Evolutionary conservation across 1,284 basidiomycete genomes (phyloP), one percentile per base, ranked within the genome.

Genomic region (Puccinia polysora): DNA sequence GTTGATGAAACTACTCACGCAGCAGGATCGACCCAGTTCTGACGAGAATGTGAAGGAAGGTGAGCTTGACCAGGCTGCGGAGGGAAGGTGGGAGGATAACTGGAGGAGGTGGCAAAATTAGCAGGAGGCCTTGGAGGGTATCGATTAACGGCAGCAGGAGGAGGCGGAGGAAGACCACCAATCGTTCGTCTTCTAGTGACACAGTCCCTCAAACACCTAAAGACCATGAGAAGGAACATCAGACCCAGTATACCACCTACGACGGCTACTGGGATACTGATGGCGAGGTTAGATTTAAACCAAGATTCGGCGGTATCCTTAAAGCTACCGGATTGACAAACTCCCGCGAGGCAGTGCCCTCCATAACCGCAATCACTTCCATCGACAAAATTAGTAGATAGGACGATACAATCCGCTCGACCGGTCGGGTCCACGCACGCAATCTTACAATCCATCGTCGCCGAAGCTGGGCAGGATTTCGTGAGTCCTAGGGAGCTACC

Each of bases 401-500:
- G 32, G n/a, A 53, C 15, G 25, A 74, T 30, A 53, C 64, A 53
- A 43, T 73, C 63, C 20, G 71, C 56, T 50, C 63, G 5, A n/a
- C 71, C 63, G 5, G 56, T 65, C 5, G 56, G 56, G 43, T 63
- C 71, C 38, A 65, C 65, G 50, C 63, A 73, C 4, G 63, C 45
- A 18, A 59, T 58, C 40, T 73, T 64, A 20, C 71, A 73, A 45
- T 55, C 68, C 53, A 58, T 56, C 23, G 73, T 76, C 4, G 76
- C 76, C 2, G 75, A 74, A 8, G 74, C 74, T 0, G 78, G 84
- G 79, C 92, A 95, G 0, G 87, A 87, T 58, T 81, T 80, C 14
- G 82, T 84, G 59, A 93, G 82, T 68, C 84, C 84, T 82, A 92
- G 83, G 18, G 86, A 86, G 5, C 85, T 81, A 2, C 91, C 90